A percentile compares a stretch with the other conserved stretches of the same genome.
These are phyloP conservation scores for Globisporangium splendens DNA, from an alignment of 352 stramenopile species.

Conservation along the genomic window DNA sequence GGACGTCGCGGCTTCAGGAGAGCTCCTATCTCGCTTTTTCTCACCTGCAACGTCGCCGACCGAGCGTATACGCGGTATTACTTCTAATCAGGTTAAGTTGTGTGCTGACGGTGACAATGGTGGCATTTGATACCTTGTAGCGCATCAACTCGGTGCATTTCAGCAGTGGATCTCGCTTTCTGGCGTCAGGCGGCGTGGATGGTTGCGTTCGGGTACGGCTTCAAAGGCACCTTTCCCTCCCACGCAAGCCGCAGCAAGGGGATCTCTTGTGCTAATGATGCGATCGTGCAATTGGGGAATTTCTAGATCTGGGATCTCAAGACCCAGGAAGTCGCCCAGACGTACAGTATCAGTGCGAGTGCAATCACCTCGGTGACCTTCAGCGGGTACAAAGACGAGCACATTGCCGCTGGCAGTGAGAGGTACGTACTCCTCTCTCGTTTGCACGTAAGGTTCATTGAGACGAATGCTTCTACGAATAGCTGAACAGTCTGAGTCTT, in stretches of 20 bases:
- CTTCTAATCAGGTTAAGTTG: not conserved
- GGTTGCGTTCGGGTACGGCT: slow-evolving; percentile 40
- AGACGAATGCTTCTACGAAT: not conserved
- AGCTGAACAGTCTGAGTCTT: not conserved
- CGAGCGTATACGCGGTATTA: slow-evolving; percentile 25
- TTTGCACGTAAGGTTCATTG: too few species aligned
- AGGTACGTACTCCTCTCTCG: slow-evolving; percentile 24
- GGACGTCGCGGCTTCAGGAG: slow-evolving; percentile 47
- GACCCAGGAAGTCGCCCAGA: slow-evolving; percentile 65
- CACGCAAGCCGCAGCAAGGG: too few species aligned
- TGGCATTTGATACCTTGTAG: slow-evolving; percentile 18
- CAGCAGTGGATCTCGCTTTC: slow-evolving; percentile 65
- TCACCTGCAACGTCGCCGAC: slow-evolving; percentile 33
- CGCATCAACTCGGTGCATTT: slow-evolving; percentile 65
- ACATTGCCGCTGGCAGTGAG: slow-evolving; percentile 61
- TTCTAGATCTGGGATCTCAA: slow-evolving; percentile 70
- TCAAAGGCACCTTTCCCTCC: not conserved
- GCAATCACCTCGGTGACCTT: slow-evolving; percentile 62
- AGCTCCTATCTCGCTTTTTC: slow-evolving; percentile 66
- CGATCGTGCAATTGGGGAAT: too few species aligned
- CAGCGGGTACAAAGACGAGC: slow-evolving; percentile 71
- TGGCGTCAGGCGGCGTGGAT: slow-evolving; percentile 54
- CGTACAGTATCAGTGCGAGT: slow-evolving; percentile 58
- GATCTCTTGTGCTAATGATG: too few species aligned
- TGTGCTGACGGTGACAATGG: not conserved